A percentile compares a stretch with the other conserved stretches of the same genome.
These are phyloP conservation scores for Trypanosoma cruzi DNA, from an alignment of 208 protist species.

Conservation along the genomic window DNA sequence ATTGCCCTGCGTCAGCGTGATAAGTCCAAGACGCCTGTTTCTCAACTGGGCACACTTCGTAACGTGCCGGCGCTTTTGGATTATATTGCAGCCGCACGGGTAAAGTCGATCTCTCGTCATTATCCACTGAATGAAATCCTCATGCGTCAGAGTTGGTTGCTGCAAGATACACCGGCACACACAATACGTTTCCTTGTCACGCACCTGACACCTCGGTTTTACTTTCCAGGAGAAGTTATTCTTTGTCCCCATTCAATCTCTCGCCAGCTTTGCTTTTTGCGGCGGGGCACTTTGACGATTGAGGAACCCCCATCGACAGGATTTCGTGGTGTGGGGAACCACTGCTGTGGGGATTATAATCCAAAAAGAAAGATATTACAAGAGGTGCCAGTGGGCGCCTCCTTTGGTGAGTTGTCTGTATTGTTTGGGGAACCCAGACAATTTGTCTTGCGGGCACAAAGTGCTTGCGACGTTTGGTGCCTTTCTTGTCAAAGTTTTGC, in stretches of 20 bases:
- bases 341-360: slow-evolving; percentile 2
- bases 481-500: slow-evolving; percentile 69
- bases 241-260: slow-evolving; percentile 56
- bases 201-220: slow-evolving; percentile 62
- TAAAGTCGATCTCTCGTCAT: slow-evolving; percentile 51
- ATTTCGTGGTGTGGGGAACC: neutral
- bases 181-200: slow-evolving; percentile 78
- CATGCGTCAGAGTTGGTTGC: slow-evolving; percentile 89
- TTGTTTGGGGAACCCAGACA: slow-evolving; percentile 82
- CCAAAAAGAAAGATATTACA: slow-evolving; percentile 18
- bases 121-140: slow-evolving; percentile 77
- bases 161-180: slow-evolving; percentile 77
- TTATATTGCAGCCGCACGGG: slow-evolving; percentile 61
- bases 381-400: slow-evolving; percentile 44
- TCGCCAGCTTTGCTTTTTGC: slow-evolving; percentile 82
- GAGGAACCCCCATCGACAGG: slow-evolving; percentile 36
- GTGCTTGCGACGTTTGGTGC: slow-evolving; percentile 82
- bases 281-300: slow-evolving; percentile 64
- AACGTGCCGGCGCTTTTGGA: slow-evolving; percentile 31
- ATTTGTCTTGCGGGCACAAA: slow-evolving; percentile 65
- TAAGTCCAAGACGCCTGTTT: slow-evolving; percentile 14
- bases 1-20: slow-evolving; percentile 26
- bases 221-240: slow-evolving; percentile 78
- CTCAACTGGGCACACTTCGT: slow-evolving; percentile 9
- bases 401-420: slow-evolving; percentile 86